Evolutionary conservation across 1,284 basidiomycete species (phyloP), one percentile per base, ranked within the genome.

Genomic region (Microbotryomycetes sp.): DNA sequence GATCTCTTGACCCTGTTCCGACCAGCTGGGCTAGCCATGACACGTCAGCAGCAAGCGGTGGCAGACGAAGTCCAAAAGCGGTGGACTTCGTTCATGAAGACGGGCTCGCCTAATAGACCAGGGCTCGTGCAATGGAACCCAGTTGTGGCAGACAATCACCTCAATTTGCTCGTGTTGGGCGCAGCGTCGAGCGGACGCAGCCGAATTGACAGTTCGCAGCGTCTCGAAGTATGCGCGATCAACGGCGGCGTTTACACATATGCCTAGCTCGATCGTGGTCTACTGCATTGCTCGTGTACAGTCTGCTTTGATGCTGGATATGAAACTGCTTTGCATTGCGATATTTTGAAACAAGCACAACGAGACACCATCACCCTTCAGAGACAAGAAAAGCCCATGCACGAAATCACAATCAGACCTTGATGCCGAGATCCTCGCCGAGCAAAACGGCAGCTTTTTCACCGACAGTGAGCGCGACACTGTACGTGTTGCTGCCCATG

Each of bases 381-480:
- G n/a, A n/a, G n/a, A n/a, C n/a, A n/a, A n/a, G n/a, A n/a, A n/a
- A n/a, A n/a, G n/a, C n/a, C n/a, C n/a, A n/a, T n/a, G n/a, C n/a
- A n/a, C n/a, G n/a, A n/a, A n/a, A n/a, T n/a, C n/a, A n/a, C n/a
- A n/a, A n/a, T 41, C 35, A 41, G 11, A 41, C 35, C 18, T 41
- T 41, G 35, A 45, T 51, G 15, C 77, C 77, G 31, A 81, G 62
- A 13, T 81, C 80, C 56, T 79, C 74, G 4, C 76, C 77, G 59
- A 82, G 76, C 49, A 81, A 75, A 4, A 78, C 63, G 1, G 80
- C 80, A 0, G 79, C 79, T 64, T 81, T 81, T 71, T 81, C 80
- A 9, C 79, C 81, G 48, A 82, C 78, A 0, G 76, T 74, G 18
- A 81, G 70, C 1, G 79, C 80, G 2, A 81, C 79, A 53, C 76